Conservation (phyloP, 176 grass and related monocot species). For the Cymbopogon citratus region DNA sequence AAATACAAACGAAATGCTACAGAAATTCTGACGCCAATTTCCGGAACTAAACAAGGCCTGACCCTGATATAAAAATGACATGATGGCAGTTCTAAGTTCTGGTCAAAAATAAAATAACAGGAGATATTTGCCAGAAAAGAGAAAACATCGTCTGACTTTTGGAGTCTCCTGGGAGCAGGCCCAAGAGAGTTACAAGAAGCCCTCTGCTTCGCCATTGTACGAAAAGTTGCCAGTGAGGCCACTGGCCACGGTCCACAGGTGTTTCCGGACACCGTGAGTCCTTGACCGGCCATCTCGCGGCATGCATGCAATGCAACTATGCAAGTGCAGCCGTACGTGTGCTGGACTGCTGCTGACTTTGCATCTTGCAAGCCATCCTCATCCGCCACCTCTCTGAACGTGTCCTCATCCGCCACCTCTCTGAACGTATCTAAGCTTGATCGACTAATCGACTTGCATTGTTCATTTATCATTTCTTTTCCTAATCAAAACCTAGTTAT, state of each 20-base stretch:
- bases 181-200: neutral
- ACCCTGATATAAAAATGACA: too few relatives aligned
- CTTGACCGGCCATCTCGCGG: neutral
- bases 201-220: neutral
- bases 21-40: too few relatives aligned
- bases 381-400: neutral
- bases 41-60: too few relatives aligned
- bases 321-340: neutral
- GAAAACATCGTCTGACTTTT: neutral
- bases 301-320: neutral
- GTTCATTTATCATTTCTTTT: neutral
- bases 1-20: too few relatives aligned
- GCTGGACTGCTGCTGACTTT: neutral
- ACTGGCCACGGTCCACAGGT: neutral
- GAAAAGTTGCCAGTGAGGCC: conserved; percentile 1
- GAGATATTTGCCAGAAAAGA: neutral
- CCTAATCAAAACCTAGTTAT: neutral
- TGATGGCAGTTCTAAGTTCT: too few relatives aligned
- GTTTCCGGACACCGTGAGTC: neutral
- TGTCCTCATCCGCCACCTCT: neutral
- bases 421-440: neutral
- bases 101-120: neutral
- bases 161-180: neutral
- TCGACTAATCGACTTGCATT: neutral
- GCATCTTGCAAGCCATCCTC: neutral